phyloP scores from a whole-genome alignment of 2,329 filamentous ascomycete genomes.

The Sporothrix protearum region DNA sequence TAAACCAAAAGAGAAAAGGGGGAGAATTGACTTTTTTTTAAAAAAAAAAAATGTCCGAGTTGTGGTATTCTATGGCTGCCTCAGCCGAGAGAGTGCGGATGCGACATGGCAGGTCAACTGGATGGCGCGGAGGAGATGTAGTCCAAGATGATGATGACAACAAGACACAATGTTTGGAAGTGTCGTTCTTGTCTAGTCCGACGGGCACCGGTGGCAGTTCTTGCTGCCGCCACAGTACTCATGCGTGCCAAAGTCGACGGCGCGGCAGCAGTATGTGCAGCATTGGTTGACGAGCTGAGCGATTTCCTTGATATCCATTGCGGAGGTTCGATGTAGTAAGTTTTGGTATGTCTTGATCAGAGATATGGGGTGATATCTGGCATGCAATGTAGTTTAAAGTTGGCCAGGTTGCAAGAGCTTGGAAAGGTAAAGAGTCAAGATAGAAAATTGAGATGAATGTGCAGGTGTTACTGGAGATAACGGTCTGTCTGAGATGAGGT shows the following conservation, averaged over 20 bases:
- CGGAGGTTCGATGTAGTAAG: conserved; percentile 20
- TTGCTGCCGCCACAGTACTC: conserved; percentile 45
- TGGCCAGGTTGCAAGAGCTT: neutral
- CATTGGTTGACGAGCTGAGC: conserved; percentile 48
- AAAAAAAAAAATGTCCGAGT: neutral
- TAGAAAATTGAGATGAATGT: neutral
- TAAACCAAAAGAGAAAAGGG: neutral
- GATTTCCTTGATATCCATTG: conserved; percentile 44
- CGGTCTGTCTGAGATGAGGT: neutral
- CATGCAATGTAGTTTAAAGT: neutral
- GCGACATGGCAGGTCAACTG: neutral
- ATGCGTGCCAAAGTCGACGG: conserved; percentile 48
- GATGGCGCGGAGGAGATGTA: neutral
- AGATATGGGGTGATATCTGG: neutral
- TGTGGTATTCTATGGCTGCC: neutral
- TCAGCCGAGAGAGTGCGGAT: neutral
- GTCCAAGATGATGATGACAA: neutral
- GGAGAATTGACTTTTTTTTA: neutral
- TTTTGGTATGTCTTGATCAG: neutral
- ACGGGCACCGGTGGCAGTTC: conserved; percentile 45
- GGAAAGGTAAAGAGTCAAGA: neutral
- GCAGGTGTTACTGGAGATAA: neutral
- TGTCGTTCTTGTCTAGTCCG: neutral
- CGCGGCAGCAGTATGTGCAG: conserved; percentile 52
- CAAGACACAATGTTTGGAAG: neutral